A percentile compares a stretch with the other conserved stretches of the same genome.
Evolutionary conservation across 176 grass and related monocot genomes (phyloP).

Genomic region (Zizania latifolia): DNA sequence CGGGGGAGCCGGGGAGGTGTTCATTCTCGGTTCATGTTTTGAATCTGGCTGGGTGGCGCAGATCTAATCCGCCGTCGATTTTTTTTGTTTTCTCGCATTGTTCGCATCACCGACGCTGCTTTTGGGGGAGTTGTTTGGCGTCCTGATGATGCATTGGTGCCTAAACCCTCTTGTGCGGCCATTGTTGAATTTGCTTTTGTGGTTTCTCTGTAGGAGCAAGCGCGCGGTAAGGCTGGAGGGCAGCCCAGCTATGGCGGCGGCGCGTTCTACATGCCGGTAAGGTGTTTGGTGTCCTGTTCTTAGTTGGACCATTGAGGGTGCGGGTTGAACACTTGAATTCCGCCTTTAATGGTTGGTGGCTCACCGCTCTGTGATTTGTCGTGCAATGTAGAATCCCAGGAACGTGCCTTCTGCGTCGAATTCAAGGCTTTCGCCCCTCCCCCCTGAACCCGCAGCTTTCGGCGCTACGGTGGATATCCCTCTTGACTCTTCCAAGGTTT

Average conservation of each 20-base stretch:
- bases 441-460: slow-evolving; percentile 83
- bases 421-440: slow-evolving; percentile 79
- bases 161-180: slow-evolving; percentile 1
- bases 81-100: neutral
- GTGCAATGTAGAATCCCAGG: slow-evolving; percentile 53
- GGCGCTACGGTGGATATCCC: slow-evolving; percentile 70
- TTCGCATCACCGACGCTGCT: neutral
- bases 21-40: neutral
- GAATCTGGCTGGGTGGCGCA: slow-evolving; percentile 14
- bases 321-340: neutral
- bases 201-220: slow-evolving; percentile 32
- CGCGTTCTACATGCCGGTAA: slow-evolving; percentile 55
- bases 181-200: neutral
- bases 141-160: neutral
- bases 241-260: slow-evolving; percentile 56
- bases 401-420: slow-evolving; percentile 63
- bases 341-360: neutral
- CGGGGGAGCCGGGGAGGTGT: neutral
- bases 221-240: slow-evolving; percentile 42
- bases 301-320: neutral
- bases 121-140: neutral
- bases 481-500: slow-evolving; percentile 77
- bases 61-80: slow-evolving; percentile 18
- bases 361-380: neutral
- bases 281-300: neutral